phyloP scores from a whole-genome alignment of 116 monocot species.

The Dioscorea cayenensis region DNA sequence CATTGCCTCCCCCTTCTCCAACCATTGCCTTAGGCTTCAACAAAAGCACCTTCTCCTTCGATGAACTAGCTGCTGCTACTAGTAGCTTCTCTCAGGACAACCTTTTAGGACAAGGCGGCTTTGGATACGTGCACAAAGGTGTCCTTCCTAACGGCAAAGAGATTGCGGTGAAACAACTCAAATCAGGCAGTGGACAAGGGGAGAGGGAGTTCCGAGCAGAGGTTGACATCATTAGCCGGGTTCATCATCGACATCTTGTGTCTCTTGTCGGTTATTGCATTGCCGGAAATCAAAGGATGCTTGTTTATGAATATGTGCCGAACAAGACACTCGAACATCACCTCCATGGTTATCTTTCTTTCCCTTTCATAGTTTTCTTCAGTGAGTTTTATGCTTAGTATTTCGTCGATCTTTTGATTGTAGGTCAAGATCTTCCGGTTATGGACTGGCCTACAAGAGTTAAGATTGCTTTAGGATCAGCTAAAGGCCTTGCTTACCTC shows the following conservation, averaged over 20 bases:
- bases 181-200: constrained; percentile 66
- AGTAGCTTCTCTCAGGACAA: constrained; percentile 40
- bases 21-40: constrained; percentile 48
- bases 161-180: constrained; percentile 59
- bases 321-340: constrained; percentile 69
- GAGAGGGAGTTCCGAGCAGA: constrained; percentile 78
- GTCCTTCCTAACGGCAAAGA: constrained; percentile 52
- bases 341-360: constrained; percentile 39
- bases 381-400: background rate
- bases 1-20: constrained; percentile 49
- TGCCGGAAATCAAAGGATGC: constrained; percentile 47
- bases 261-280: constrained; percentile 75
- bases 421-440: constrained; percentile 44
- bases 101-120: constrained; percentile 63
- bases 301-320: constrained; percentile 62
- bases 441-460: constrained; percentile 74
- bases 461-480: constrained; percentile 80
- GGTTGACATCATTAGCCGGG: constrained; percentile 72
- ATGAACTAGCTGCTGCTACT: constrained; percentile 55
- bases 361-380: background rate
- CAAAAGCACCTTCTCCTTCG: constrained; percentile 61
- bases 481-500: constrained; percentile 86
- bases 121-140: constrained; percentile 67
- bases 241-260: constrained; percentile 67
- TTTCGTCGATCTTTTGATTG: background rate